These are phyloP conservation scores for Deinandra increscens DNA, from an alignment of 129 eudicot species.

Conservation along the genomic window DNA sequence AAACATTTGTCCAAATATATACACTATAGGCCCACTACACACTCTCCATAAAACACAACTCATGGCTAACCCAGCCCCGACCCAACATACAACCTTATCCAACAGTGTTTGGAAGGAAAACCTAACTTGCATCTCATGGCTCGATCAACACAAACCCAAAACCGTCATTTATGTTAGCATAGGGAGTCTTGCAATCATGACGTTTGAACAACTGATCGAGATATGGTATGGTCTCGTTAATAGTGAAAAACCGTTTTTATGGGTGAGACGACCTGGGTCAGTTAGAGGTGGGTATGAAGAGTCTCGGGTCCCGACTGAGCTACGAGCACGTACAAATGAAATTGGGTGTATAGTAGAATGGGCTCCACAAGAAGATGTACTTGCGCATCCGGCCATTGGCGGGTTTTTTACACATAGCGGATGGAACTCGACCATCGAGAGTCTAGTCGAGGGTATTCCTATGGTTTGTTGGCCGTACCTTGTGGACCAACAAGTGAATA, in stretches of 20 bases:
- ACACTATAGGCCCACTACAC: conserved; percentile 40
- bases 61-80: not conserved
- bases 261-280: conserved; percentile 55
- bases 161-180: conserved; percentile 33
- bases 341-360: conserved; percentile 59
- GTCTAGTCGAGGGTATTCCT: conserved; percentile 54
- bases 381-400: conserved; percentile 57
- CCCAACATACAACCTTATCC: not conserved
- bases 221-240: conserved; percentile 58
- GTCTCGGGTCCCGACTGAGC: conserved; percentile 20
- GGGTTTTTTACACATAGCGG: conserved; percentile 65
- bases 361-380: conserved; percentile 65
- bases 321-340: conserved; percentile 39
- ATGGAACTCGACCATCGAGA: conserved; percentile 70
- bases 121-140: conserved; percentile 48
- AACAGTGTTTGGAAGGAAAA: conserved; percentile 56
- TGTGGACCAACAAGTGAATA: conserved; percentile 56
- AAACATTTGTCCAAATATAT: conserved; percentile 35
- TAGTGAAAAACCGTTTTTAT: conserved; percentile 36
- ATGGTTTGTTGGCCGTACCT: conserved; percentile 64
- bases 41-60: conserved; percentile 27
- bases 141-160: conserved; percentile 28
- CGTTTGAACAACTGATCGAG: conserved; percentile 41
- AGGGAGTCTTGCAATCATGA: conserved; percentile 40
- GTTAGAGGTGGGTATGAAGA: conserved; percentile 23